A percentile compares a stretch with the other conserved stretches of the same genome.
Conservation (phyloP, 164 flowering plant genomes). For the Dillenia suffruticosa region DNA sequence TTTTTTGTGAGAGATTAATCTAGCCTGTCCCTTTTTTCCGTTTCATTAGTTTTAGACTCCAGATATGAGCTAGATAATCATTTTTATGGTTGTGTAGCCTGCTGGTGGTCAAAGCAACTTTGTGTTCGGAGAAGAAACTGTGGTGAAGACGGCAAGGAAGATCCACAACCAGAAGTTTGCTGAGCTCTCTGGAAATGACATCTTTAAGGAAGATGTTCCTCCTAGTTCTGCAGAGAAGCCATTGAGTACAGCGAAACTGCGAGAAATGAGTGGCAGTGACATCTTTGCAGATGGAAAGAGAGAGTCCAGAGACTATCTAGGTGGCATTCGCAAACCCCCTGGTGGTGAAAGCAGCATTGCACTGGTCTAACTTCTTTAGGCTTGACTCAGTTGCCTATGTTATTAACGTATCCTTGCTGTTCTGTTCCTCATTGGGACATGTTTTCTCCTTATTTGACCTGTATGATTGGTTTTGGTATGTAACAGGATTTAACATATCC, state of each 20-base stretch:
- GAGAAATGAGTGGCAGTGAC: conserved; percentile 86
- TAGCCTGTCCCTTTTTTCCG: too few relatives aligned
- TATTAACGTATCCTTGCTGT: conserved; percentile 8
- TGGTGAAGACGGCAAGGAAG: conserved; percentile 74
- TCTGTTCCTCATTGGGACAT: background rate
- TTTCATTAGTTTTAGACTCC: too few relatives aligned
- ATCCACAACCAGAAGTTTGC: conserved; percentile 72
- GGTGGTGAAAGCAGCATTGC: conserved; percentile 99
- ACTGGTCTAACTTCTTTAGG: conserved; percentile 50
- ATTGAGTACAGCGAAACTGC: conserved; percentile 74
- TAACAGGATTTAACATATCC: too few relatives aligned
- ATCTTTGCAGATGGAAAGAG: conserved; percentile 91
- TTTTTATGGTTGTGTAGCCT: conserved; percentile 24
- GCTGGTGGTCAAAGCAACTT: conserved; percentile 59
- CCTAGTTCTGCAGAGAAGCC: conserved; percentile 77
- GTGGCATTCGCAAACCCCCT: conserved; percentile 97
- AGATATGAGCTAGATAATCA: too few relatives aligned
- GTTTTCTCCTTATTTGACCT: too few relatives aligned
- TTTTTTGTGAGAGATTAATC: too few relatives aligned
- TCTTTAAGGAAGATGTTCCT: conserved; percentile 77
- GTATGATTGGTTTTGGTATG: too few relatives aligned
- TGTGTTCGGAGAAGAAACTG: conserved; percentile 49
- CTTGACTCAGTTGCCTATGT: conserved; percentile 20
- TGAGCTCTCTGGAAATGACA: conserved; percentile 85
- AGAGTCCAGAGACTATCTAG: conserved; percentile 67